Evolutionary conservation across 495 filamentous ascomycete genomes (phyloP).

Genomic region (Neurospora terricola): DNA sequence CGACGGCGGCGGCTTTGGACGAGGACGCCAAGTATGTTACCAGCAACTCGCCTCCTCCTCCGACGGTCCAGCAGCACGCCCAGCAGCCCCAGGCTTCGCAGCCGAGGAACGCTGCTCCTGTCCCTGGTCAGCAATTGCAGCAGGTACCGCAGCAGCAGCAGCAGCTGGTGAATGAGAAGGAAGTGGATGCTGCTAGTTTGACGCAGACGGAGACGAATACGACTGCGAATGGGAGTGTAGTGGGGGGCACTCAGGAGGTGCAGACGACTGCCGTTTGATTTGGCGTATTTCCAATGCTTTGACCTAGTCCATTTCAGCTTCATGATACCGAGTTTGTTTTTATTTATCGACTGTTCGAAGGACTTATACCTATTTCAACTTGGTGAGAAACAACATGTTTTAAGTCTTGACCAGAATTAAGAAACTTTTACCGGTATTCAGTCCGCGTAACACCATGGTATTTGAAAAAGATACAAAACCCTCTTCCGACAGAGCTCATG

Average conservation of each 20-base stretch:
- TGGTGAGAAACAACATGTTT: background rate
- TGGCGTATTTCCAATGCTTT: background rate
- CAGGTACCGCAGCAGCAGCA: background rate
- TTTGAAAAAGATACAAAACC: background rate
- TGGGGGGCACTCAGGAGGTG: background rate
- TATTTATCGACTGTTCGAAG: background rate
- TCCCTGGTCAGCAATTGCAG: background rate
- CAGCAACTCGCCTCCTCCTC: background rate
- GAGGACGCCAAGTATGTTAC: constrained; percentile 2
- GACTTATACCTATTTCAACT: background rate
- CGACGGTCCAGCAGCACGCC: background rate
- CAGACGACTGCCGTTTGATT: background rate
- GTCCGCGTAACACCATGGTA: background rate
- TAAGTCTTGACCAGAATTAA: background rate
- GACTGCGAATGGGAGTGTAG: background rate
- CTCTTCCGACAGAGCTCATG: background rate
- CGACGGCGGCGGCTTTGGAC: background rate
- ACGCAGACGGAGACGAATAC: background rate
- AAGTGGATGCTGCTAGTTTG: constrained; percentile 1
- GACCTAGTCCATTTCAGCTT: background rate
- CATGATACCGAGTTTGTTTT: constrained; percentile 6
- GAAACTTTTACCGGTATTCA: background rate
- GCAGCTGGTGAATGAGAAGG: background rate
- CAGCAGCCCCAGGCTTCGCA: background rate
- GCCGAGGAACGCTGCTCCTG: background rate